phyloP scores from a whole-genome alignment of 2,329 filamentous ascomycete genomes.

The Cercospora sp. region DNA sequence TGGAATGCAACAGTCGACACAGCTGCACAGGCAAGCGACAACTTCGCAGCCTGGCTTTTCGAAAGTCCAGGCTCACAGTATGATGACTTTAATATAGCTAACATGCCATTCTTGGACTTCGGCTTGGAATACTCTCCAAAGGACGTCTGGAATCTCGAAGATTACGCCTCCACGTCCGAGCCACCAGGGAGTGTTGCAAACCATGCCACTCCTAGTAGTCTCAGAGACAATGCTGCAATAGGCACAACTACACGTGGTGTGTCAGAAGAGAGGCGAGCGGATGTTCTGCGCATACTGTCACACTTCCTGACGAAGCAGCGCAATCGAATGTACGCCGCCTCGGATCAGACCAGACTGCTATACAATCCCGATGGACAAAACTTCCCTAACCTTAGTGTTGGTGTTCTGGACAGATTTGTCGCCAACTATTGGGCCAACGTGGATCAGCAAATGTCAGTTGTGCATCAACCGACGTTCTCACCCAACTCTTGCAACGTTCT shows the following conservation, averaged over 20 bases:
- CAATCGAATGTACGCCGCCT: constrained; percentile 1
- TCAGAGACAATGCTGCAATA: neutral
- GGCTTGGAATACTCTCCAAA: constrained; percentile 30
- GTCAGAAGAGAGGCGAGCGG: constrained; percentile 13
- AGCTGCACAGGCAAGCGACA: constrained; percentile 26
- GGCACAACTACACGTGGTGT: neutral
- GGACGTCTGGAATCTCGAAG: constrained; percentile 27
- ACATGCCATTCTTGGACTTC: constrained; percentile 32
- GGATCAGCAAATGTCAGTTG: constrained; percentile 83
- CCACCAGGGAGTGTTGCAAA: constrained; percentile 7
- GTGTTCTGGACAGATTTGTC: constrained; percentile 92
- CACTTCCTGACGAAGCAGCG: constrained; percentile 19
- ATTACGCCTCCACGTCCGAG: constrained; percentile 12
- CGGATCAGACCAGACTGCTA: constrained; percentile 15
- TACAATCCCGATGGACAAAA: constrained; percentile 17
- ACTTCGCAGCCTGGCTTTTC: constrained; percentile 34
- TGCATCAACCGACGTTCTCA: constrained; percentile 88
- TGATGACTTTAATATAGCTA: constrained; percentile 30
- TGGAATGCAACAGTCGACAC: constrained; percentile 9
- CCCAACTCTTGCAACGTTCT: constrained; percentile 79
- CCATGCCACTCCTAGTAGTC: constrained; percentile 9
- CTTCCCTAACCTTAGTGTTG: constrained; percentile 65
- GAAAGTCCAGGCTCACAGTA: constrained; percentile 32
- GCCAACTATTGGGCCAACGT: constrained; percentile 90
- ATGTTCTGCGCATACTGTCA: constrained; percentile 11